Percentiles rank a stretch among this genome's conserved stretches.
Evolutionary conservation across 441 rosid species (phyloP).

Genomic region (Arabidopsis lyrata): DNA sequence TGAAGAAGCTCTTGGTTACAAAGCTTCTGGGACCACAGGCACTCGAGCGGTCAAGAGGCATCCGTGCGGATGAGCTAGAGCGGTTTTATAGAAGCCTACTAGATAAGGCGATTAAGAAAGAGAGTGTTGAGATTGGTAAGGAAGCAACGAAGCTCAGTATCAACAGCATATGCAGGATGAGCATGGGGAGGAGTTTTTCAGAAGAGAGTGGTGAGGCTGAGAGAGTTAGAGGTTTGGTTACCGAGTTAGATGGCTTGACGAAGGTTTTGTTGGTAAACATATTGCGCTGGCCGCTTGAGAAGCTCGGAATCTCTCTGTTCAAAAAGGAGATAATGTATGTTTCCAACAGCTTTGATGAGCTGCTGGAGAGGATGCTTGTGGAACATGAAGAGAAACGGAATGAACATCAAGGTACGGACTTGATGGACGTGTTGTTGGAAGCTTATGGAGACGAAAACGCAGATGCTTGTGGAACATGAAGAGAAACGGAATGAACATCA

Average conservation of each 20-base stretch:
- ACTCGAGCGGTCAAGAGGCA: constrained; percentile 33
- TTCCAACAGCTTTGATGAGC: constrained; percentile 14
- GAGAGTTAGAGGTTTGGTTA: constrained; percentile 38
- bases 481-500: constrained; percentile 23
- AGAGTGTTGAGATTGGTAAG: constrained; percentile 24
- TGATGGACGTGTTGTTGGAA: constrained; percentile 43
- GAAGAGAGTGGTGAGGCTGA: constrained; percentile 48
- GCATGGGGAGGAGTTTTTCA: constrained; percentile 45
- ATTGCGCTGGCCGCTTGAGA: constrained; percentile 35
- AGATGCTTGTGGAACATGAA: constrained; percentile 48
- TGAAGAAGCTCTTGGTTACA: constrained; percentile 49
- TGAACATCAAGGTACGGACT: background rate
- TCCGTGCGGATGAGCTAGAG: constrained; percentile 44
- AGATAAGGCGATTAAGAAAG: constrained; percentile 20
- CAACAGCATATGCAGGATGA: constrained; percentile 35
- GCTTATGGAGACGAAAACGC: constrained; percentile 30
- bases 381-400: constrained; percentile 47
- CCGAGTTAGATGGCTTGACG: constrained; percentile 22
- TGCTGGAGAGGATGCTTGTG: constrained; percentile 47
- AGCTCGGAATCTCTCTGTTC: constrained; percentile 27
- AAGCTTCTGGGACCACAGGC: constrained; percentile 35
- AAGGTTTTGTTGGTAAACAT: constrained; percentile 33
- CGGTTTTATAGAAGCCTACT: constrained; percentile 9
- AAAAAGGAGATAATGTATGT: constrained; percentile 36
- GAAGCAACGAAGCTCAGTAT: constrained; percentile 41